Evolutionary conservation across 768 basidiomycete species (phyloP), one percentile per base, ranked within the genome.

Genomic region (Cyclocybe aegerita): DNA sequence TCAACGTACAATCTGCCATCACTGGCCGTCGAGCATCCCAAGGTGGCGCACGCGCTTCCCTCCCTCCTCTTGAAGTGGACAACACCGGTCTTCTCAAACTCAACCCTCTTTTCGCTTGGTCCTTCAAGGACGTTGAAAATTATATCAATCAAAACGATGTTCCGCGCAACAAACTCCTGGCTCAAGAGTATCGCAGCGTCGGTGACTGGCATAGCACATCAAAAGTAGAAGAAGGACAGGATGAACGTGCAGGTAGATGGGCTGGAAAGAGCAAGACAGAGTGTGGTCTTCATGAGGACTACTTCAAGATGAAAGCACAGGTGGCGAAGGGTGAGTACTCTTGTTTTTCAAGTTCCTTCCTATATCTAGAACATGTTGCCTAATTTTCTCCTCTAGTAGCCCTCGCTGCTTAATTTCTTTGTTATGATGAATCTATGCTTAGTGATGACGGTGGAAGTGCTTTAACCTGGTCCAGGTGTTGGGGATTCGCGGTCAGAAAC

Each of bases 191-290:
- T 74, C 88, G 86, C 60, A 93, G 91, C 63, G 84, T 99, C 55
- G 97, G 97, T 3, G 97, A 99, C 69, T 96, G 95, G 90, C 97
- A 99, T 70, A 95, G 92, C 54, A 99, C 97, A 0, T 68, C 66
- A n/a, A 81, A 81, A 67, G 76, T 77, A 10, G 77, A 68, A 58
- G 85, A 84, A 53, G 85, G 81, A 0, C 80, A 88, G 37, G 91
- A 91, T 52, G 97, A 99, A 70, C 81, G 97, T 17, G 85, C 88
- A 1, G 96, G 96, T 1, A 73, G 97, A 47, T 99, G 97, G 97
- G 85, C 87, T 2, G 92, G 90, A 5, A 86, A 79, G 64, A 76
- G 78, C 53, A 99, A 98, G 78, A 92, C 92, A 2, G 96, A 98
- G 68, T 98, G 97, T 67, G 97, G 97, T 2, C 66, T 99, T 54